Evolutionary conservation across 768 basidiomycete genomes (phyloP).

Genomic region (Leucocoprinus birnbaumii): DNA sequence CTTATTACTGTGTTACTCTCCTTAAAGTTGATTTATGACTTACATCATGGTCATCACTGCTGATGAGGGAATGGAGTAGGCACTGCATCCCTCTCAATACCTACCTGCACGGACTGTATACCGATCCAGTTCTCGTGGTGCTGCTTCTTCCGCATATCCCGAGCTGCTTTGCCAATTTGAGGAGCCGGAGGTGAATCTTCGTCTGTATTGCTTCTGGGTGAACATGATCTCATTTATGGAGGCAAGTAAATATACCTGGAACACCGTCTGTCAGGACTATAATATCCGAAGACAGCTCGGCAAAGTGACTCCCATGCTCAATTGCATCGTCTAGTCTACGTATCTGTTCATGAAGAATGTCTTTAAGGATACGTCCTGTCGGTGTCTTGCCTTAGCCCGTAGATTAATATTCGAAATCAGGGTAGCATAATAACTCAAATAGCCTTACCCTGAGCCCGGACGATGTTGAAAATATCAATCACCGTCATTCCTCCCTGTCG

Average conservation of each 20-base stretch:
- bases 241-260: constrained; percentile 18
- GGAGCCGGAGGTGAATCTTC: constrained; percentile 10
- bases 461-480: constrained; percentile 17
- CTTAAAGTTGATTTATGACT: background rate
- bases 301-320: constrained; percentile 15
- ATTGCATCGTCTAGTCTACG: constrained; percentile 18
- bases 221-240: background rate
- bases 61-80: constrained; percentile 21
- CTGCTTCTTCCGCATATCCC: constrained; percentile 17
- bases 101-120: constrained; percentile 32
- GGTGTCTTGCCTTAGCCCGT: constrained; percentile 25
- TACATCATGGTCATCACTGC: constrained; percentile 23
- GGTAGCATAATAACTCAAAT: background rate
- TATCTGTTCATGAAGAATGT: constrained; percentile 16
- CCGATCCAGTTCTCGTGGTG: constrained; percentile 31
- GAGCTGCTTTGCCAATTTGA: constrained; percentile 19
- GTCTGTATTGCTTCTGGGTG: background rate
- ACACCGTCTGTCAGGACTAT: constrained; percentile 31
- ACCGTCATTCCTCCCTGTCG: constrained; percentile 20
- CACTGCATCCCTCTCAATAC: constrained; percentile 19
- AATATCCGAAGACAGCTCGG: constrained; percentile 27
- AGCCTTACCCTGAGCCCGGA: constrained; percentile 16
- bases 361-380: constrained; percentile 23
- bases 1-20: too few species aligned
- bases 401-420: background rate